Conservation (phyloP, 768 basidiomycete genomes). For the Auricularia auricula-judae region DNA sequence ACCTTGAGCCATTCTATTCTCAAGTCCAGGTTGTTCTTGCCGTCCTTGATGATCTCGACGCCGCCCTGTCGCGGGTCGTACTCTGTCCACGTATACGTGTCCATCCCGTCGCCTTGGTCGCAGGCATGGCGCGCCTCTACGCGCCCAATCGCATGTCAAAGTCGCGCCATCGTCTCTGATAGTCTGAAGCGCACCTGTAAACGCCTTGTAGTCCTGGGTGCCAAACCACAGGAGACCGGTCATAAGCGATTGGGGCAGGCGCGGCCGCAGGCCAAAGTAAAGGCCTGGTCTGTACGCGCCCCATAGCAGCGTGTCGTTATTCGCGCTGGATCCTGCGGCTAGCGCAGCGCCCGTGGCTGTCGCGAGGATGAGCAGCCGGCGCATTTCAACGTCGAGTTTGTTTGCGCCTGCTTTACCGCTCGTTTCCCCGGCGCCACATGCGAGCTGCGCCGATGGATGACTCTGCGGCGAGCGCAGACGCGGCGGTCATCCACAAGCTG, state of each 20-base stretch:
- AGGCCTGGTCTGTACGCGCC: slow-evolving; percentile 84
- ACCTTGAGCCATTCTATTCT: slow-evolving; percentile 81
- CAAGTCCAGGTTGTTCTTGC: slow-evolving; percentile 72
- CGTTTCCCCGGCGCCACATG: too few species aligned
- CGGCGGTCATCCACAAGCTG: neutral
- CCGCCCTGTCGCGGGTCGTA: slow-evolving; percentile 83
- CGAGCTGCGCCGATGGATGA: neutral
- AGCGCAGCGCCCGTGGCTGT: neutral
- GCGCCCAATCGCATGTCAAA: neutral
- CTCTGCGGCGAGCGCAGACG: too few species aligned
- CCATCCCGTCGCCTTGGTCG: slow-evolving; percentile 75
- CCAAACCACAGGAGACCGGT: slow-evolving; percentile 94
- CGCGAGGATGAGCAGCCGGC: neutral
- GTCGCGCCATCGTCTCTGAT: neutral
- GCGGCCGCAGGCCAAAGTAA: slow-evolving; percentile 88
- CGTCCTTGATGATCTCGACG: slow-evolving; percentile 73
- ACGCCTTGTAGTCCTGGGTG: slow-evolving; percentile 68
- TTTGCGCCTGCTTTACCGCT: too few species aligned
- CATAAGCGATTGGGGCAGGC: slow-evolving; percentile 80
- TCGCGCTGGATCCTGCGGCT: slow-evolving; percentile 2
- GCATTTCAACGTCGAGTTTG: neutral
- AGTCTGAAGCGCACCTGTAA: slow-evolving; percentile 21
- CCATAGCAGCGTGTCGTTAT: slow-evolving; percentile 43
- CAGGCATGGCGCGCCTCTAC: slow-evolving; percentile 76
- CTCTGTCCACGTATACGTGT: slow-evolving; percentile 76